Percentiles rank a stretch among this genome's conserved stretches.
phyloP scores from a whole-genome alignment of 805 yeast genomes.

The Starmerella powellii region DNA sequence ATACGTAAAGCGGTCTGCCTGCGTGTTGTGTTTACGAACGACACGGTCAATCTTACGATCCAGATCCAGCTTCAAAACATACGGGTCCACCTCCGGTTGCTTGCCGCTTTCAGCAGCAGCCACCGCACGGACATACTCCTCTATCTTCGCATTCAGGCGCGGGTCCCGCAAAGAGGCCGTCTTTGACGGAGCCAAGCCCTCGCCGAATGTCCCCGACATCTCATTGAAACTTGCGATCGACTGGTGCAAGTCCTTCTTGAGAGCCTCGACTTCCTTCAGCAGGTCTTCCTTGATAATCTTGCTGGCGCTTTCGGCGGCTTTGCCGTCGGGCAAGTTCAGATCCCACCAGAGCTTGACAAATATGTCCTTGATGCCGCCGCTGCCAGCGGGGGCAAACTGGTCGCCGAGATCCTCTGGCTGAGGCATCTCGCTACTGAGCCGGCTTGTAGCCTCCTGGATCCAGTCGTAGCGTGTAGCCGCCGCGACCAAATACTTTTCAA shows the following conservation, averaged over 20 bases:
- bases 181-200: conserved; percentile 1
- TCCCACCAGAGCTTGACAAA: conserved; percentile 44
- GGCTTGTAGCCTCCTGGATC: conserved; percentile 39
- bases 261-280: conserved; percentile 54
- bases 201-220: conserved; percentile 49
- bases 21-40: conserved; percentile 67
- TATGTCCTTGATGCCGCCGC: conserved; percentile 70
- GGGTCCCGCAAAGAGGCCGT: conserved; percentile 22
- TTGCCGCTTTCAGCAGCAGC: conserved; percentile 13
- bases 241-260: conserved; percentile 62
- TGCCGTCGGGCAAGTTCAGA: conserved; percentile 46
- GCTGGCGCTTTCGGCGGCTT: conserved; percentile 47
- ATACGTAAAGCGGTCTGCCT: conserved; percentile 80
- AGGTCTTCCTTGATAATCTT: conserved; percentile 45
- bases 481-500: conserved; percentile 53
- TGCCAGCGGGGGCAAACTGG: conserved; percentile 61
- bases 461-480: conserved; percentile 42
- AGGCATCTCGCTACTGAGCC: conserved; percentile 15
- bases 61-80: conserved; percentile 52
- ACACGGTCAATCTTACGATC: conserved; percentile 71
- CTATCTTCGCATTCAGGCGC: conserved; percentile 30
- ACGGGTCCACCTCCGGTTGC: conserved; percentile 48
- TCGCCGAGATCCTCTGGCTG: conserved; percentile 10
- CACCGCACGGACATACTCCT: conserved; percentile 29
- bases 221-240: conserved; percentile 85